Evolutionary conservation across 2,329 filamentous ascomycete genomes (phyloP).

Genomic region (Claviceps quebecensis): DNA sequence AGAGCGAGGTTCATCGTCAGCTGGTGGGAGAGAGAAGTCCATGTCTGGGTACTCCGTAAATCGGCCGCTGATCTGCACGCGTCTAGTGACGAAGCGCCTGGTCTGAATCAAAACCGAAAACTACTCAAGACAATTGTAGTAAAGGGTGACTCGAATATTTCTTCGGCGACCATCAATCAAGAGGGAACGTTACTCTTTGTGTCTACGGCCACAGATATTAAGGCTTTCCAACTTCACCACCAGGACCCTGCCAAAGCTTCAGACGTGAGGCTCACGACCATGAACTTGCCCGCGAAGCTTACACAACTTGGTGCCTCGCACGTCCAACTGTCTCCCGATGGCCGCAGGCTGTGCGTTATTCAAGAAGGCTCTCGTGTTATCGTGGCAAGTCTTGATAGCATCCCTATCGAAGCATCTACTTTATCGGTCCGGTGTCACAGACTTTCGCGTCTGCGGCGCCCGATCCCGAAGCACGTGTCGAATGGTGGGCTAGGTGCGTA

Average conservation of each 20-base stretch:
- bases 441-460: conserved; percentile 37
- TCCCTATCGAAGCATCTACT: conserved; percentile 7
- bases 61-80: conserved; percentile 33
- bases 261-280: conserved; percentile 55
- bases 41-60: conserved; percentile 55
- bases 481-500: conserved; percentile 62
- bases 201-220: conserved; percentile 60
- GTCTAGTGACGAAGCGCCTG: conserved; percentile 23
- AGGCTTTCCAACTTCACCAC: conserved; percentile 57
- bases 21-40: conserved; percentile 84
- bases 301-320: conserved; percentile 51
- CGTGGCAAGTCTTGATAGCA: conserved; percentile 22
- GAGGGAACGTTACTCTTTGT: conserved; percentile 65
- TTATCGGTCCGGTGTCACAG: conserved; percentile 27
- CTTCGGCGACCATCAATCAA: conserved; percentile 54
- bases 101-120: conserved; percentile 41
- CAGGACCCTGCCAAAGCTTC: conserved; percentile 34
- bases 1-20: conserved; percentile 65
- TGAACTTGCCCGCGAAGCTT: conserved; percentile 47
- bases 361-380: conserved; percentile 46
- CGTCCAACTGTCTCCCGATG: conserved; percentile 55
- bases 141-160: conserved; percentile 70
- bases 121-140: conserved; percentile 55
- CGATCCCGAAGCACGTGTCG: conserved; percentile 38
- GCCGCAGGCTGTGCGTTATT: conserved; percentile 53